Evolutionary conservation across 2,329 filamentous ascomycete genomes (phyloP).

Genomic region (Furcasterigmium furcatum): DNA sequence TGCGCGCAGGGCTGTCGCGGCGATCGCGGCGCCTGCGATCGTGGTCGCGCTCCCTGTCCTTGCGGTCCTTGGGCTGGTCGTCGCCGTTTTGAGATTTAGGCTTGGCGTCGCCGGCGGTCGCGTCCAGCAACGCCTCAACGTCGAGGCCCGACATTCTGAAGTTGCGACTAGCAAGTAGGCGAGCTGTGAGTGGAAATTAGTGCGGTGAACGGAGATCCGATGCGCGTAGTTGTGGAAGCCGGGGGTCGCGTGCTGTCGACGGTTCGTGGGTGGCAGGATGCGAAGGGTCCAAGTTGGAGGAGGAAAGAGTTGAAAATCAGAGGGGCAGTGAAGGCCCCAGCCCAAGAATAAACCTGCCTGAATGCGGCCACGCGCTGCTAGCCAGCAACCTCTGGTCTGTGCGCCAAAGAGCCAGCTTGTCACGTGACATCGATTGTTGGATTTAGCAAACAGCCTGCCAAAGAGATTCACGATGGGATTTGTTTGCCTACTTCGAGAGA

Average conservation of each 20-base stretch:
- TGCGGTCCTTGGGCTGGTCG: slow-evolving; percentile 55
- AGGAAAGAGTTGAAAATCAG: not conserved
- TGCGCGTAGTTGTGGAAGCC: too few relatives aligned
- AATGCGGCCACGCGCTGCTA: too few relatives aligned
- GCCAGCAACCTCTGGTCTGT: too few relatives aligned
- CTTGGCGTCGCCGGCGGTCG: slow-evolving; percentile 64
- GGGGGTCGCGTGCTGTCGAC: not conserved
- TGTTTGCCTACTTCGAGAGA: too few relatives aligned
- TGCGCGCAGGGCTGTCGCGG: slow-evolving; percentile 52
- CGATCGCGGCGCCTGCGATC: slow-evolving; percentile 46
- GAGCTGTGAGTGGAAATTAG: not conserved
- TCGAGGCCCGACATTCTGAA: slow-evolving; percentile 54
- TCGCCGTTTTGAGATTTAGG: slow-evolving; percentile 47
- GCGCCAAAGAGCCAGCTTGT: too few relatives aligned
- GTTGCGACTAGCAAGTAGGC: not conserved
- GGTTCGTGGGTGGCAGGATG: not conserved
- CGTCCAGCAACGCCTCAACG: slow-evolving; percentile 88
- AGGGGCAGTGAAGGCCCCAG: too few relatives aligned
- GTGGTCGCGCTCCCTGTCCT: slow-evolving; percentile 51
- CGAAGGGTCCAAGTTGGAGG: not conserved
- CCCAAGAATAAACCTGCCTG: too few relatives aligned
- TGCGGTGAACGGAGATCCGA: too few relatives aligned
- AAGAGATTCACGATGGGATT: too few relatives aligned
- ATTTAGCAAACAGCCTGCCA: too few relatives aligned
- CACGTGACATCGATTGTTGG: too few relatives aligned